phyloP scores from a whole-genome alignment of 2,329 filamentous ascomycete species.

The Exophiala lecanii-corni region DNA sequence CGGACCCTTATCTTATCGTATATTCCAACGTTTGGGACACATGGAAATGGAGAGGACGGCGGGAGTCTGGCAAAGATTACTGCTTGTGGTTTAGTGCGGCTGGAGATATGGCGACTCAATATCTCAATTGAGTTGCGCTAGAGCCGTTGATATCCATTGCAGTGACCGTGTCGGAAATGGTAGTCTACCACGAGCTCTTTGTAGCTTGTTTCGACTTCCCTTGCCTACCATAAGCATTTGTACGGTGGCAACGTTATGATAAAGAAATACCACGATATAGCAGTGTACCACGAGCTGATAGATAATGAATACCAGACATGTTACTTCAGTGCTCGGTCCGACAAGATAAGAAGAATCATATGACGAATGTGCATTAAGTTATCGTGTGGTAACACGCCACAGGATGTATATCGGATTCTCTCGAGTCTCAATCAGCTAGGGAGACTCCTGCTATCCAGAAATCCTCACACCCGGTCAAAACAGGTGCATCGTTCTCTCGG shows the following conservation, averaged over 20 bases:
- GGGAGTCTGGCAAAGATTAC: slow-evolving; percentile 11
- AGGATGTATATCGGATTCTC: too few relatives aligned
- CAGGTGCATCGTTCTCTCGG: too few relatives aligned
- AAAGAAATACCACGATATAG: neutral
- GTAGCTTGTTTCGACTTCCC: neutral
- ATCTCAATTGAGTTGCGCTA: neutral
- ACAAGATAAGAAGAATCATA: neutral
- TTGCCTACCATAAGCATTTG: neutral
- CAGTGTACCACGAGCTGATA: neutral
- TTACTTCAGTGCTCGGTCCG: neutral
- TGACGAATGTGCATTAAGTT: too few relatives aligned
- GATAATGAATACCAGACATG: neutral
- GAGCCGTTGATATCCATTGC: too few relatives aligned
- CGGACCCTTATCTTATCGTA: neutral
- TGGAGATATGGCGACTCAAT: neutral
- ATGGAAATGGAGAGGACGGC: neutral
- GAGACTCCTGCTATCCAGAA: too few relatives aligned
- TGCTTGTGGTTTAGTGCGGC: slow-evolving; percentile 14
- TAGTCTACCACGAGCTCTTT: neutral
- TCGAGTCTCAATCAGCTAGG: too few relatives aligned
- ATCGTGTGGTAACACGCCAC: too few relatives aligned
- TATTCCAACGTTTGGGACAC: neutral
- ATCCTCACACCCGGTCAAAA: too few relatives aligned
- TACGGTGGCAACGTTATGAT: neutral
- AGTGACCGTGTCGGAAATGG: neutral